Evolutionary conservation across 2,329 filamentous ascomycete species (phyloP).

Genomic region (Rhexocercosporidium sp.): DNA sequence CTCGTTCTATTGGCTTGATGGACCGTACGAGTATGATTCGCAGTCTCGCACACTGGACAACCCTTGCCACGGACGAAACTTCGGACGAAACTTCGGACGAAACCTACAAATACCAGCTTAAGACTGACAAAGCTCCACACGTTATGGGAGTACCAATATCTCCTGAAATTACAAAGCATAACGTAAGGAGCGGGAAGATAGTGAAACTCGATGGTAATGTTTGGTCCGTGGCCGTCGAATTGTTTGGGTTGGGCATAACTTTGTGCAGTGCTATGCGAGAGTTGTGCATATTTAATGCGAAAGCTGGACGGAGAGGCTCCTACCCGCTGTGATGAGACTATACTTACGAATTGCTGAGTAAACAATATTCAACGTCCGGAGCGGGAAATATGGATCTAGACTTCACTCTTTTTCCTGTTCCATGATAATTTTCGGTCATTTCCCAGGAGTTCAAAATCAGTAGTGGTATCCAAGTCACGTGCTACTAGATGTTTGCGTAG

Average conservation of each 20-base stretch:
- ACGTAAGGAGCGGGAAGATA: background rate
- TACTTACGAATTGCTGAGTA: background rate
- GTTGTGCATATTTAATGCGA: background rate
- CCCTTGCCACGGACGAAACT: background rate
- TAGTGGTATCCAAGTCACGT: too few relatives aligned
- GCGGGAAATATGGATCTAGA: too few relatives aligned
- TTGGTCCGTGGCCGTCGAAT: background rate
- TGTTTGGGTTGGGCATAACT: background rate
- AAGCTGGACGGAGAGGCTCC: background rate
- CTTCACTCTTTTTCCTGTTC: too few relatives aligned
- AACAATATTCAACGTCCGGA: too few relatives aligned
- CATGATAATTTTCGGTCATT: too few relatives aligned
- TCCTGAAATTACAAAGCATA: background rate
- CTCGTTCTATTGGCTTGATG: background rate
- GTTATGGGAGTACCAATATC: background rate
- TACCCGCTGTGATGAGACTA: background rate
- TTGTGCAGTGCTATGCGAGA: background rate
- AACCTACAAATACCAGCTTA: background rate
- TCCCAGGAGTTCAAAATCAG: too few relatives aligned
- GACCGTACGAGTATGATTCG: background rate
- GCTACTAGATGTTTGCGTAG: too few relatives aligned
- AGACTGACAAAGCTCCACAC: background rate
- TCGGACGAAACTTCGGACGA: conserved; percentile 2
- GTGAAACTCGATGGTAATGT: background rate
- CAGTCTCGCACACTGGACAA: background rate